These are phyloP conservation scores for Heliamphora pulchella DNA, from an alignment of 179 eudicot genomes.

Conservation along the genomic window DNA sequence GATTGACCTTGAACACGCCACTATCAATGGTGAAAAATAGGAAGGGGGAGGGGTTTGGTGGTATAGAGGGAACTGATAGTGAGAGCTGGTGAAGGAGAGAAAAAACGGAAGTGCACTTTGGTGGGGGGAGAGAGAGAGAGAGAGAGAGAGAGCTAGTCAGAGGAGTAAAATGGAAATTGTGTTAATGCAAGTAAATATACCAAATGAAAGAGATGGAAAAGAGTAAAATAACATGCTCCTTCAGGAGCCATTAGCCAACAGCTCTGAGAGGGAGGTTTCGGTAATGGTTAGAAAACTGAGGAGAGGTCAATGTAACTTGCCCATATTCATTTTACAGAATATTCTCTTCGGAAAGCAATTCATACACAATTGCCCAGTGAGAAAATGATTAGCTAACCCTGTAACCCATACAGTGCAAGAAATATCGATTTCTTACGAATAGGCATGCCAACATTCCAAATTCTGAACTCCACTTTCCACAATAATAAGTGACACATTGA, in stretches of 20 bases:
- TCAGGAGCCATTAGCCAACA: not conserved
- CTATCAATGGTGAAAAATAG: not conserved
- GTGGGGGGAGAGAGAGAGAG: too few species aligned
- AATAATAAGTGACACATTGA: not conserved
- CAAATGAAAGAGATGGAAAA: not conserved
- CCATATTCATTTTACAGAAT: not conserved
- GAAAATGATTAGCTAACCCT: slow-evolving; percentile 7
- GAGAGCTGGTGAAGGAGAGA: not conserved
- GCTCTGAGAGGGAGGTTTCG: not conserved
- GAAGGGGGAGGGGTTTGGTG: not conserved
- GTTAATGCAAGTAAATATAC: not conserved
- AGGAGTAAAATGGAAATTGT: not conserved
- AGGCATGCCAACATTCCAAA: not conserved
- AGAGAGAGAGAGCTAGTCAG: not conserved
- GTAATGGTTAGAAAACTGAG: not conserved
- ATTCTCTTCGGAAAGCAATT: not conserved
- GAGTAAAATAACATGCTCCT: not conserved
- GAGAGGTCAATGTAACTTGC: not conserved
- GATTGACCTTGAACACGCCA: too few species aligned
- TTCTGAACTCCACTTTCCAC: not conserved
- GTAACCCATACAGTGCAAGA: not conserved
- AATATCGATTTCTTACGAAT: not conserved
- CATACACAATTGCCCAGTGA: not conserved
- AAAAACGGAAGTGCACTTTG: not conserved
- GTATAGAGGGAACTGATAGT: not conserved